phyloP scores from a whole-genome alignment of 2,329 filamentous ascomycete species.

The Chaetomium sp. region DNA sequence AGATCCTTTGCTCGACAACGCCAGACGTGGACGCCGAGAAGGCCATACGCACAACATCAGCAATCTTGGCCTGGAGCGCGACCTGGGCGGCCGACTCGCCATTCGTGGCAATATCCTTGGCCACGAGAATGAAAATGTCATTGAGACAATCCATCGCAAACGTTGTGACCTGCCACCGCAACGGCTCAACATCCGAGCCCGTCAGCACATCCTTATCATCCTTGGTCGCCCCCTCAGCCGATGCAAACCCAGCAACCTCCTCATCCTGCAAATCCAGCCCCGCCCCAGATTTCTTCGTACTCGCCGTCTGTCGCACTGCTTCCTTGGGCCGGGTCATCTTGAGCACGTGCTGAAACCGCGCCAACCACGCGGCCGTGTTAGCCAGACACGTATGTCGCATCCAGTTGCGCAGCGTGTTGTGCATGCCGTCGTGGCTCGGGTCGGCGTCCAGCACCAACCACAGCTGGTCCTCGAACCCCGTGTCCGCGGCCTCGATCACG shows the following conservation, averaged over 20 bases:
- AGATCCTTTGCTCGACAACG: slow-evolving; percentile 81
- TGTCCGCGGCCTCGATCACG: slow-evolving; percentile 67
- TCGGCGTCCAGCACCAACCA: slow-evolving; percentile 81
- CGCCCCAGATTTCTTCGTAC: slow-evolving; percentile 41
- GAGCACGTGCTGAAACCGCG: slow-evolving; percentile 79
- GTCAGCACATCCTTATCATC: slow-evolving; percentile 48
- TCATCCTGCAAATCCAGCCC: slow-evolving; percentile 86
- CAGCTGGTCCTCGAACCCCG: slow-evolving; percentile 79
- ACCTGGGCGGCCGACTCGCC: slow-evolving; percentile 71
- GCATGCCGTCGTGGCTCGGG: slow-evolving; percentile 72
- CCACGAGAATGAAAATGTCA: slow-evolving; percentile 72
- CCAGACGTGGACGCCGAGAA: slow-evolving; percentile 95
- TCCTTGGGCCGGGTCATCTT: slow-evolving; percentile 74
- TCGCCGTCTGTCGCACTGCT: slow-evolving; percentile 44
- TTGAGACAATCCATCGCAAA: slow-evolving; percentile 88
- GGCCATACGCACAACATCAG: slow-evolving; percentile 91
- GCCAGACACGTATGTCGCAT: slow-evolving; percentile 78
- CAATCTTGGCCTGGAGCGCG: slow-evolving; percentile 74
- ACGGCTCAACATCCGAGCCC: slow-evolving; percentile 68
- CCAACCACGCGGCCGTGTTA: slow-evolving; percentile 79
- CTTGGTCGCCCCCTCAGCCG: slow-evolving; percentile 59
- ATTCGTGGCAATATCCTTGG: slow-evolving; percentile 70
- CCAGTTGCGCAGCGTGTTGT: slow-evolving; percentile 88
- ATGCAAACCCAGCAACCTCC: slow-evolving; percentile 91
- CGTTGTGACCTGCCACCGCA: slow-evolving; percentile 91